Percentiles rank a stretch among this genome's conserved stretches.
Evolutionary conservation across 2,329 filamentous ascomycete genomes (phyloP).

Genomic region (Ramichloridium luteum): DNA sequence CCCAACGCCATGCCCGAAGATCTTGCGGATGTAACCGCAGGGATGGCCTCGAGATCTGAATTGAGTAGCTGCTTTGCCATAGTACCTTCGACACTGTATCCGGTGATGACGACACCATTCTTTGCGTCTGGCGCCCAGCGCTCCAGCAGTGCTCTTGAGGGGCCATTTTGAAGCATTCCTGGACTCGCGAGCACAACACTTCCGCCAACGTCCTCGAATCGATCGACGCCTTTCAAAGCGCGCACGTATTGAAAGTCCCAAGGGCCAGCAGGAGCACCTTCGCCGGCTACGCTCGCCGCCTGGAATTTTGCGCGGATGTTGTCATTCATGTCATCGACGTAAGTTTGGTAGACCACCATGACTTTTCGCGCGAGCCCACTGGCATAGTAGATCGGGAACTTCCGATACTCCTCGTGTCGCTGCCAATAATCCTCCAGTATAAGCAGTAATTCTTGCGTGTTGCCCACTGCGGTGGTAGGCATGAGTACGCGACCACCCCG

Average conservation of each 20-base stretch:
- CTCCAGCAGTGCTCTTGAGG: conserved; percentile 83
- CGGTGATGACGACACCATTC: conserved; percentile 97
- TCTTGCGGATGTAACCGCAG: conserved; percentile 66
- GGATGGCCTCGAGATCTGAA: conserved; percentile 77
- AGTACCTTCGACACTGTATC: conserved; percentile 95
- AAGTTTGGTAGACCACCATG: conserved; percentile 98
- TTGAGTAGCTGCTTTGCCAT: conserved; percentile 96
- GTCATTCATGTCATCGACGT: conserved; percentile 97
- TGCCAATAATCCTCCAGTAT: conserved; percentile 97
- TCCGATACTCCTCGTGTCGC: conserved; percentile 76
- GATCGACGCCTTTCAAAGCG: conserved; percentile 80
- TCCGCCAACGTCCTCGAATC: conserved; percentile 88
- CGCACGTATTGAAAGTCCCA: conserved; percentile 97
- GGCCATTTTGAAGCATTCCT: conserved; percentile 96
- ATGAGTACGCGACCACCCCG: conserved; percentile 85
- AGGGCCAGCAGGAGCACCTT: conserved; percentile 60
- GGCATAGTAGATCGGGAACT: conserved; percentile 92
- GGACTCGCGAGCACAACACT: conserved; percentile 97
- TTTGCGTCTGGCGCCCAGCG: conserved; percentile 92
- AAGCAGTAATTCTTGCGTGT: conserved; percentile 84
- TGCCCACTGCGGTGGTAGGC: conserved; percentile 86
- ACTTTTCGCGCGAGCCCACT: conserved; percentile 90
- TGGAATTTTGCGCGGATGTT: conserved; percentile 94
- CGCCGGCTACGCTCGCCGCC: conserved; percentile 71
- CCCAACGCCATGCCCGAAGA: conserved; percentile 16